Evolutionary conservation across 768 basidiomycete species (phyloP), one percentile per base, ranked within the genome.

Genomic region (Boletus rufocinnamomeus): DNA sequence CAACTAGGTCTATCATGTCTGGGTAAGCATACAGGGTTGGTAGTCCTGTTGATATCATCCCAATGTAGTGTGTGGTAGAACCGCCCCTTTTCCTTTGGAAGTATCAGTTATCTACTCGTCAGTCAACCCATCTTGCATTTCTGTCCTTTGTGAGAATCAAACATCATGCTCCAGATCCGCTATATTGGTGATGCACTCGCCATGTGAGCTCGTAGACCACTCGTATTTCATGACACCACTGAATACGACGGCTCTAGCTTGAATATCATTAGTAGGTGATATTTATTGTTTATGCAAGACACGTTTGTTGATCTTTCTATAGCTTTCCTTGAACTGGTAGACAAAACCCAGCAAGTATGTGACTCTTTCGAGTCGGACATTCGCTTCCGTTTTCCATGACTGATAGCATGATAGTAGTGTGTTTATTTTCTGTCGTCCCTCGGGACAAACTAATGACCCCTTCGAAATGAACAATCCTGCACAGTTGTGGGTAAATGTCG

Each of bases 61-160:
- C 21, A 28, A 57, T 46, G 5, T 49, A 6, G 35, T 10, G 21
- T 30, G 19, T 53, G 32, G 11, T 30, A 68, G 67, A 61, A 52
- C 2, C 46, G 38, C 5, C 37, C 21, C 6, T 21, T 44, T 2
- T 52, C 46, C 13, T 69, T 61, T 21, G 67, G 67, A 47, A 61
- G 56, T 30, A 45, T 69, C 14, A 52, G 28, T 21, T 68, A 68
- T 50, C 19, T 67, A 13, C 37, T 69, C 13, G 67, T 69, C 52
- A 27, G 63, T 68, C 17, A 6, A 28, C 16, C 25, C 6, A 8
- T 17, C 6, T 49, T 46, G 17, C 21, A 23, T 25, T 40, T 21
- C 2, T 21, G 27, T 25, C 4, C 5, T 27, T 32, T 2, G 23
- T 38, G 8, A 13, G 14, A 34, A 25, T 43, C 14, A 28, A 28